Evolutionary conservation across 129 eudicot species (phyloP).

Genomic region (Chrysanthemum lavandulifolium): DNA sequence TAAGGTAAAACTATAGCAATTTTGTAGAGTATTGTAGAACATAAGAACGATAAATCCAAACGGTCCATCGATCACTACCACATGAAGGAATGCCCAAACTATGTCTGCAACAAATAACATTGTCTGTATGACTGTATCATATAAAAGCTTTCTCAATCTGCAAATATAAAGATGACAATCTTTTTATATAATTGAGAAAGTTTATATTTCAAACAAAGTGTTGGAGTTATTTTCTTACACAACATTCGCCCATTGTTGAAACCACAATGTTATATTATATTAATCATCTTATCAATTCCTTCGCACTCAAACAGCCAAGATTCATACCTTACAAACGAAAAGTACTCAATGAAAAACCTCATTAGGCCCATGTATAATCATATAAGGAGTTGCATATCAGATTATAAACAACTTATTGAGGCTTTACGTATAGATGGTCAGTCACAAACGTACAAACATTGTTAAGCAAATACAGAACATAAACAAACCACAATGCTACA

Average conservation of each 20-base stretch:
- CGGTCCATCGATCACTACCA: conserved; percentile 84
- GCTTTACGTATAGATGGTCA: too few species aligned
- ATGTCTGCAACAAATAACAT: conserved; percentile 73
- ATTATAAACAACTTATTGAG: too few species aligned
- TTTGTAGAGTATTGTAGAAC: conserved; percentile 47
- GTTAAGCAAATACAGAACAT: too few species aligned
- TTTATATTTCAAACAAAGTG: neutral
- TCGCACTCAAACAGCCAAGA: too few species aligned
- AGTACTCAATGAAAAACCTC: too few species aligned
- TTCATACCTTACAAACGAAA: too few species aligned
- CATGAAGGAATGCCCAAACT: conserved; percentile 75
- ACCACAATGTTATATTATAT: conserved; percentile 38
- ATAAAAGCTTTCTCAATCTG: conserved; percentile 68
- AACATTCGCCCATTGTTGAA: conserved; percentile 86
- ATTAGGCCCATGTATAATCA: too few species aligned
- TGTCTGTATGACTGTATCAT: conserved; percentile 82
- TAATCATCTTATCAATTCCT: too few species aligned
- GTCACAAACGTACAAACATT: too few species aligned
- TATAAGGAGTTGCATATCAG: too few species aligned
- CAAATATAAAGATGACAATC: neutral
- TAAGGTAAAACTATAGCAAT: conserved; percentile 47
- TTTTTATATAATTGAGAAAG: neutral
- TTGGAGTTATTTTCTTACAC: conserved; percentile 40
- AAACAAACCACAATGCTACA: too few species aligned
- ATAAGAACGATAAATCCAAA: conserved; percentile 66